Percentiles rank a stretch among this genome's conserved stretches.
Evolutionary conservation across 1,284 basidiomycete species (phyloP).

Genomic region (Fomitopsis betulina): DNA sequence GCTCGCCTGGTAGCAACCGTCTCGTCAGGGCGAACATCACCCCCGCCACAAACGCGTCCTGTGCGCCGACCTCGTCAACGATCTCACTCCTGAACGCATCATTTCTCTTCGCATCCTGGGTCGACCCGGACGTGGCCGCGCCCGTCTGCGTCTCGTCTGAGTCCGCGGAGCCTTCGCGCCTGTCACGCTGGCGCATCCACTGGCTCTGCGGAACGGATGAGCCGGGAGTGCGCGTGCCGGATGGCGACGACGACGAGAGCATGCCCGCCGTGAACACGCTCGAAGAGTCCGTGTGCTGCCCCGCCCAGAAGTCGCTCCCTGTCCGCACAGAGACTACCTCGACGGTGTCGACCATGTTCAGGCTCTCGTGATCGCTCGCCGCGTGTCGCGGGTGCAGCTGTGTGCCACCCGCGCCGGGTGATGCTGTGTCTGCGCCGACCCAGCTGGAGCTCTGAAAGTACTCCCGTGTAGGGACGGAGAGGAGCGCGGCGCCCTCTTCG

Average conservation of each 20-base stretch:
- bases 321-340: constrained; percentile 56
- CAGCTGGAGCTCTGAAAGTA: constrained; percentile 80
- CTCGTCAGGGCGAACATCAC: constrained; percentile 75
- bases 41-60: constrained; percentile 75
- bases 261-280: constrained; percentile 46
- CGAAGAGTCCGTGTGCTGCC: constrained; percentile 51
- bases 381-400: constrained; percentile 6
- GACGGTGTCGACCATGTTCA: constrained; percentile 11
- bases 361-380: background rate
- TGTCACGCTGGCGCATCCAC: constrained; percentile 28
- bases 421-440: constrained; percentile 33
- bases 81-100: constrained; percentile 28
- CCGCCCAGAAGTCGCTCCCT: constrained; percentile 72
- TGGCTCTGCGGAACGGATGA: constrained; percentile 14
- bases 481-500: constrained; percentile 66
- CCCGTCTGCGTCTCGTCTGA: constrained; percentile 51
- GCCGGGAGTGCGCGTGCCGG: constrained; percentile 6
- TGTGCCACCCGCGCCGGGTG: constrained; percentile 5
- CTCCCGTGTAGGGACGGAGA: constrained; percentile 77
- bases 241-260: constrained; percentile 15
- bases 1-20: constrained; percentile 60
- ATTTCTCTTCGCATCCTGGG: constrained; percentile 2
- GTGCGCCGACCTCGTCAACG: constrained; percentile 67
- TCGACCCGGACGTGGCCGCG: constrained; percentile 13
- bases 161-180: constrained; percentile 35